Evolutionary conservation across 495 filamentous ascomycete genomes (phyloP), one percentile per base, ranked within the genome.

Genomic region (Glonium stellatum): DNA sequence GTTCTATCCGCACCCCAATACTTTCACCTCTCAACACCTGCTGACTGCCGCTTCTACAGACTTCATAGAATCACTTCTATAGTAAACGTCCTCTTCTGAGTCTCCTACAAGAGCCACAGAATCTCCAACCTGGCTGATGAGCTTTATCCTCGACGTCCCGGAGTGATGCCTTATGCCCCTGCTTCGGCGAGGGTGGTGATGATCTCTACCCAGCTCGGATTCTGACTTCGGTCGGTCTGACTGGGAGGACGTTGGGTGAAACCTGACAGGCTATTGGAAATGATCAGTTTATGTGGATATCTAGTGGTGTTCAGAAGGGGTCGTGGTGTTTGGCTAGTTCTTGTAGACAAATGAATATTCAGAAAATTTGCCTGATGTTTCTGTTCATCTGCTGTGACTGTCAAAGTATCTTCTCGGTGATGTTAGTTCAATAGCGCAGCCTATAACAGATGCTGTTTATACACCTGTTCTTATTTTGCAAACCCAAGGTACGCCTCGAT

Each of bases 51-150:
- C n/a, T 49, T 27, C 57, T 21, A 12, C 25, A 59, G 48, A 61
- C 53, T 61, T 64, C 68, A 76, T 74, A 77, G 74, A 78, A 78
- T 78, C 76, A 70, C 61, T 78, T 77, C 73, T 79, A 75, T 77
- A 79, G 76, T 76, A 74, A 73, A 74, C 72, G 70, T 76, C 76
- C 67, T 69, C 69, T 73, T 74, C 75, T 77, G 75, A 77, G 73
- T 66, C 74, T 69, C 70, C 71, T 66, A 76, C 65, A 68, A 77
- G 76, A 86, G 84, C 84, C 79, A 84, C 84, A 86, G 80, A 84
- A 80, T 82, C 80, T 81, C 78, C 79, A 85, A 79, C 84, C 84
- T 84, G 84, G 83, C 79, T 81, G 84, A 87, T 87, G 84, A 87
- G 77, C 70, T 71, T 79, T 79, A 80, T 81, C 81, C 82, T 81